These are phyloP conservation scores for Colletotrichum sp. DNA, from an alignment of 2,329 filamentous ascomycete species.

Conservation along the genomic window DNA sequence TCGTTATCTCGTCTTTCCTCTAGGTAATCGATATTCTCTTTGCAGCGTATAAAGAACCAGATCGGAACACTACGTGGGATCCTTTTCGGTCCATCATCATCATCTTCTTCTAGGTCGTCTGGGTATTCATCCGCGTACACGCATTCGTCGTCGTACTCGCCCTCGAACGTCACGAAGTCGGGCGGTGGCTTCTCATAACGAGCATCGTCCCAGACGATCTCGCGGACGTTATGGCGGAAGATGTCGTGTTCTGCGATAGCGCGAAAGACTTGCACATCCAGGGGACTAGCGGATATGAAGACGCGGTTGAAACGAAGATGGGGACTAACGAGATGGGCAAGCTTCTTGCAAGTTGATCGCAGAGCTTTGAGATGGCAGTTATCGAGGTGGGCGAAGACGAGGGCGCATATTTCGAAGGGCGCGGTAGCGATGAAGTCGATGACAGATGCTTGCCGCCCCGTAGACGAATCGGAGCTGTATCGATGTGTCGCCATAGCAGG, in stretches of 20 bases:
- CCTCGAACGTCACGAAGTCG: neutral
- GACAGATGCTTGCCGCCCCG: neutral
- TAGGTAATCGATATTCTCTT: neutral
- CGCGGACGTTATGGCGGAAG: conserved; percentile 33
- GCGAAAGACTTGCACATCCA: conserved; percentile 39
- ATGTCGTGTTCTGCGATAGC: conserved; percentile 38
- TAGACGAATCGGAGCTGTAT: too few species aligned
- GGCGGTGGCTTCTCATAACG: neutral
- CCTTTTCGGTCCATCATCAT: neutral
- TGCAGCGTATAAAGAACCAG: neutral
- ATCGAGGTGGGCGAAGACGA: neutral
- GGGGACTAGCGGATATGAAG: conserved; percentile 44
- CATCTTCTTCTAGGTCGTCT: neutral
- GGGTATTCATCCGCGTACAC: neutral
- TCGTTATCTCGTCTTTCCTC: neutral
- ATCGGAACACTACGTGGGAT: neutral
- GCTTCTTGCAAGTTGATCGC: neutral
- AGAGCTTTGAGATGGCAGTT: conserved; percentile 1
- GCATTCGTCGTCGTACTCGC: neutral
- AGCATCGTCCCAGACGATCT: conserved; percentile 45
- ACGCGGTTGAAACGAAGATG: conserved; percentile 27
- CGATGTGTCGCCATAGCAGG: neutral
- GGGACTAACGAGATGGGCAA: neutral
- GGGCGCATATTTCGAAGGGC: neutral
- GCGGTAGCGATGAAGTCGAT: neutral